Base-by-base conservation (phyloP, 805 yeast species). In the Isabelozyma gotoi region DNA sequence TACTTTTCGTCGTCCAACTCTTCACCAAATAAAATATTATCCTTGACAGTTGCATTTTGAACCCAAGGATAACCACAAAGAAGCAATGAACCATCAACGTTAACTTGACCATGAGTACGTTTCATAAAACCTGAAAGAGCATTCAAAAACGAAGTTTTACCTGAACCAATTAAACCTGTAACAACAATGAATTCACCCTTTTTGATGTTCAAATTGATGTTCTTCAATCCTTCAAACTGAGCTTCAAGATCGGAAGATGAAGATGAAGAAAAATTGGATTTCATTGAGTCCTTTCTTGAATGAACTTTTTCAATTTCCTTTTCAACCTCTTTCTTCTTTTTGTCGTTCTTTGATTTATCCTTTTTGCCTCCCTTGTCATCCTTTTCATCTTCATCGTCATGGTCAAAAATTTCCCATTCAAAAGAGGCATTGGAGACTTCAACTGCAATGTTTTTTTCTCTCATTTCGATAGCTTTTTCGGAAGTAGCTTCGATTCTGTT, bases 71-170 rank as follows among this genome's bases (percentile, higher is more conserved):
- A 52, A n/a, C 67, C 68, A 53, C 69, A 62, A 14, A 61, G 45
- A 19, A 64, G 43, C 33, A 60, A 41, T 1, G 63, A 53, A 4
- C 68, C 69, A 43, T 62, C 56, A 7, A 64, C 59, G 41, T 48
- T 56, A 5, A 68, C 57, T 3, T 49, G 8, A 11, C 75, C 75
- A 1, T 41, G 17, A 5, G 55, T 50, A 33, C 62, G 56, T 36
- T 59, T 59, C 75, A 69, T 69, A 44, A 61, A 60, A 0, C 75
- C 74, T 5, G 71, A 51, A 31, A 69, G 45, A 2, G 73, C 75
- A 41, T 55, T 55, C 40, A 69, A 57, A 29, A 69, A 54, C 2
- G 75, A 69, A 2, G 71, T 50, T 47, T 63, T 62, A 21, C 73
- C 73, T 10, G 68, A 59, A 10, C 71, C 72, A 45, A 67, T 63